Conservation (phyloP, 1,284 basidiomycete species). For the Rhodotorula glutinis region DNA sequence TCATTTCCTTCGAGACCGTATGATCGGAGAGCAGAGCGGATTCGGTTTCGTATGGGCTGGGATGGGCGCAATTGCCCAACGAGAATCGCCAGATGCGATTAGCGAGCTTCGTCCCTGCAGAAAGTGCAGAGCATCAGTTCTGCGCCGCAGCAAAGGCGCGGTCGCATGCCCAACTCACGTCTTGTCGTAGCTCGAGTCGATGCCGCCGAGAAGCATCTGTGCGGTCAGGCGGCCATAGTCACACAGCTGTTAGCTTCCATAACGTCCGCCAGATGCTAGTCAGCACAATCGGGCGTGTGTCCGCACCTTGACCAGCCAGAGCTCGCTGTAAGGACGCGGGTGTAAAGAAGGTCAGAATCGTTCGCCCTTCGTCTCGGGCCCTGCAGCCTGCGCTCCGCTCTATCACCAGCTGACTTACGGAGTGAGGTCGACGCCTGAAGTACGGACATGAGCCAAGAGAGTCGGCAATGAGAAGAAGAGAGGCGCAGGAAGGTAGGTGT, state of each 20-base stretch:
- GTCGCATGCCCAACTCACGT: background rate
- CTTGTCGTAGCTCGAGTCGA: constrained; percentile 5
- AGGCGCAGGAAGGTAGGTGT: too few relatives aligned
- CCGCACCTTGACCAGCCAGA: constrained; percentile 12
- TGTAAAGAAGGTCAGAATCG: background rate
- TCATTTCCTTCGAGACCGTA: too few relatives aligned
- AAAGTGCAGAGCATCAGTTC: too few relatives aligned
- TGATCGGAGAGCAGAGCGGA: too few relatives aligned
- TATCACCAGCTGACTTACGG: background rate
- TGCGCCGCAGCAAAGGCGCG: too few relatives aligned
- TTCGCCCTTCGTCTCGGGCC: too few relatives aligned
- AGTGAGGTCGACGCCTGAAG: background rate
- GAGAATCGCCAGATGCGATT: too few relatives aligned
- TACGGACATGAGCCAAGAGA: background rate
- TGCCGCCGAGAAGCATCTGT: constrained; percentile 6
- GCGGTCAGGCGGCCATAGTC: too few relatives aligned
- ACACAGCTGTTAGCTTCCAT: background rate
- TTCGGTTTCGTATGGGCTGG: too few relatives aligned
- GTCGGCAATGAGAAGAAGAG: background rate
- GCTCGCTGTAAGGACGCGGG: background rate
- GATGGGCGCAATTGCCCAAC: too few relatives aligned
- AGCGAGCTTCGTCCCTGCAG: too few relatives aligned
- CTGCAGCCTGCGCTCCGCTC: background rate
- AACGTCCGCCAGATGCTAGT: too few relatives aligned
- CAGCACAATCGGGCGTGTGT: background rate